Conservation (phyloP, 371 early-diverging fungal species). For the Conidiobolus incongruus region DNA sequence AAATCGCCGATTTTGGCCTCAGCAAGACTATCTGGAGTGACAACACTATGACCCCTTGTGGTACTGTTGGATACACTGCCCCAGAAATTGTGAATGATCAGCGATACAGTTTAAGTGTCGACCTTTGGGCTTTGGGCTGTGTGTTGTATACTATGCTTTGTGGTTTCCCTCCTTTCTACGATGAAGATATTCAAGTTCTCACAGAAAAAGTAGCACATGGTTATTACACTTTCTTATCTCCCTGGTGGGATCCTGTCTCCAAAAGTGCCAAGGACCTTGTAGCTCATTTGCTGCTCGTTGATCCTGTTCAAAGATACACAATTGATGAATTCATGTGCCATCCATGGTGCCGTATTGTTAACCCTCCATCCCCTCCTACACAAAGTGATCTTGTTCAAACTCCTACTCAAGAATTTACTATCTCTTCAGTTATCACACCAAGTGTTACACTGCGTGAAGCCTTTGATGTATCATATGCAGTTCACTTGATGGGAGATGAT, state of each 20-base stretch:
- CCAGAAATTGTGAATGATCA: constrained; percentile 73
- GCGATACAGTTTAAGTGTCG: constrained; percentile 60
- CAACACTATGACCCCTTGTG: constrained; percentile 71
- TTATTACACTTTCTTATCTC: constrained; percentile 46
- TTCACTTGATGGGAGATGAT: constrained; percentile 36
- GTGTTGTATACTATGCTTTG: constrained; percentile 73
- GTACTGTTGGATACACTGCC: constrained; percentile 79
- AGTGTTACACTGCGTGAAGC: constrained; percentile 26
- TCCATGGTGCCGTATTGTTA: constrained; percentile 40
- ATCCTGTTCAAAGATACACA: constrained; percentile 61
- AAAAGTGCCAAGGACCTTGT: constrained; percentile 53
- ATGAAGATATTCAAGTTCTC: constrained; percentile 45
- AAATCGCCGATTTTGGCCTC: constrained; percentile 71
- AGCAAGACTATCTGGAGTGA: constrained; percentile 63
- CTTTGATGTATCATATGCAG: constrained; percentile 33
- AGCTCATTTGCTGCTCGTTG: constrained; percentile 51
- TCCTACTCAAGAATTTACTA: background rate
- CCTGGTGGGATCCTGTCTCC: constrained; percentile 79
- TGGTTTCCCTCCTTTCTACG: constrained; percentile 81
- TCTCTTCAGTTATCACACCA: constrained; percentile 7
- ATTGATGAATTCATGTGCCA: constrained; percentile 61
- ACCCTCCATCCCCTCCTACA: background rate
- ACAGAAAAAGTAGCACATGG: constrained; percentile 57
- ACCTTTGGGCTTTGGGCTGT: constrained; percentile 88
- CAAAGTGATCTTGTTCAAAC: background rate